phyloP scores from a whole-genome alignment of 192 early-diverging fungal genomes.

The Rhizophagus sp. region DNA sequence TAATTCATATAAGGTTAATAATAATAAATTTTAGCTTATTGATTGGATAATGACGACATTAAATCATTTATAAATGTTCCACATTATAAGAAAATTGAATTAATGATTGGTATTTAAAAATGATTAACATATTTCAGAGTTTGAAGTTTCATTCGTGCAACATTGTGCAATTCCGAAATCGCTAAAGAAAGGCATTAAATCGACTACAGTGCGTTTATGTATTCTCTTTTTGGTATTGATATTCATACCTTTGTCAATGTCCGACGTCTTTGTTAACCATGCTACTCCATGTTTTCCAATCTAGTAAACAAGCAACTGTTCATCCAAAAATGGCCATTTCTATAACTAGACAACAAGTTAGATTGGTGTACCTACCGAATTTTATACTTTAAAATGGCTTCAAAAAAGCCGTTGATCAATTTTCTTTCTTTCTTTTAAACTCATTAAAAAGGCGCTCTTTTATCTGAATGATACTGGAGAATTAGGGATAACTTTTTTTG shows the following conservation, averaged over 20 bases:
- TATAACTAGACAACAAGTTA: not conserved
- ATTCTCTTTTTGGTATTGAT: not conserved
- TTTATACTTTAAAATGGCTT: not conserved
- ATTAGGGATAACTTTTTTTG: slow-evolving; percentile 10
- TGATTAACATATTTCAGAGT: not conserved
- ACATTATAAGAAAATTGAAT: too few species aligned
- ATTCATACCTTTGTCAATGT: not conserved
- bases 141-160: not conserved
- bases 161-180: not conserved
- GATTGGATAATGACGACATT: not conserved
- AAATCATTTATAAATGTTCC: not conserved
- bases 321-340: not conserved
- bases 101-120: not conserved
- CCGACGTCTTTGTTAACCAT: not conserved
- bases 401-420: not conserved
- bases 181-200: not conserved
- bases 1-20: not conserved
- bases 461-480: not conserved
- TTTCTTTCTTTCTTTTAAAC: slow-evolving; percentile 7
- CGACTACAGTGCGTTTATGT: not conserved
- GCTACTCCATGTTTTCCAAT: slow-evolving; percentile 7
- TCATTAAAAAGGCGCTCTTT: not conserved
- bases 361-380: not conserved
- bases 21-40: not conserved
- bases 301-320: slow-evolving; percentile 1